Evolutionary conservation across 768 basidiomycete genomes (phyloP).

Genomic region (Filobasidium wieringae): DNA sequence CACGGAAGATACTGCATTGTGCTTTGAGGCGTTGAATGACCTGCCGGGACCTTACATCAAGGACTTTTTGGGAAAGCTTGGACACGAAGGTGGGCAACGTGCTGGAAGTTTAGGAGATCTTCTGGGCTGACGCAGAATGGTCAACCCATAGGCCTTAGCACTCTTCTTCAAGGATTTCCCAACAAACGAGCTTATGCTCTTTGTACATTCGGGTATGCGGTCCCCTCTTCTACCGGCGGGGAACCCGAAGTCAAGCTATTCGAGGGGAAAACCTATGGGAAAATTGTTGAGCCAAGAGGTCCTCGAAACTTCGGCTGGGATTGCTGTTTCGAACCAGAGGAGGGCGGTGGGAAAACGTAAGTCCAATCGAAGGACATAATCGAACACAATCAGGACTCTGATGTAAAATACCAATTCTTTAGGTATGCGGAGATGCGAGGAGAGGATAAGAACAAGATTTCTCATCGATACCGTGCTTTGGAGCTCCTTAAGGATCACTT

Average conservation of each 20-base stretch:
- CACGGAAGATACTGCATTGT: constrained; percentile 77
- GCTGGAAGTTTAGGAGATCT: background rate
- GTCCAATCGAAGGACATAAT: constrained; percentile 18
- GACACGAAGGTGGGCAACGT: constrained; percentile 57
- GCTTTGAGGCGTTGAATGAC: constrained; percentile 75
- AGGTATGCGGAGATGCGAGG: constrained; percentile 61
- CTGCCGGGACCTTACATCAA: constrained; percentile 98
- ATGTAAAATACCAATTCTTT: background rate
- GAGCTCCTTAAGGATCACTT: constrained; percentile 48
- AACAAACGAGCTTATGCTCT: constrained; percentile 74
- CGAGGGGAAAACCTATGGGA: constrained; percentile 78
- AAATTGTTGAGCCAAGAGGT: constrained; percentile 77
- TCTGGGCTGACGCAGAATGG: background rate
- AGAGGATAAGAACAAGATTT: constrained; percentile 53
- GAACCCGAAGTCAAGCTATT: constrained; percentile 65
- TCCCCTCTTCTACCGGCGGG: constrained; percentile 43
- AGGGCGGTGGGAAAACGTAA: constrained; percentile 63
- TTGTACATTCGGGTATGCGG: constrained; percentile 89
- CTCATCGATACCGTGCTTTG: constrained; percentile 58
- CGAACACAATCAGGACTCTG: background rate
- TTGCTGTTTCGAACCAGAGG: constrained; percentile 63
- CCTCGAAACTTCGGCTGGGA: constrained; percentile 80
- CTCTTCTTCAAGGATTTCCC: constrained; percentile 62
- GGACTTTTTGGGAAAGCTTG: constrained; percentile 67
- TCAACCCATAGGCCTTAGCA: constrained; percentile 54